Base-by-base conservation (phyloP, 768 basidiomycete species). In the Auriculariales sp. region DNA sequence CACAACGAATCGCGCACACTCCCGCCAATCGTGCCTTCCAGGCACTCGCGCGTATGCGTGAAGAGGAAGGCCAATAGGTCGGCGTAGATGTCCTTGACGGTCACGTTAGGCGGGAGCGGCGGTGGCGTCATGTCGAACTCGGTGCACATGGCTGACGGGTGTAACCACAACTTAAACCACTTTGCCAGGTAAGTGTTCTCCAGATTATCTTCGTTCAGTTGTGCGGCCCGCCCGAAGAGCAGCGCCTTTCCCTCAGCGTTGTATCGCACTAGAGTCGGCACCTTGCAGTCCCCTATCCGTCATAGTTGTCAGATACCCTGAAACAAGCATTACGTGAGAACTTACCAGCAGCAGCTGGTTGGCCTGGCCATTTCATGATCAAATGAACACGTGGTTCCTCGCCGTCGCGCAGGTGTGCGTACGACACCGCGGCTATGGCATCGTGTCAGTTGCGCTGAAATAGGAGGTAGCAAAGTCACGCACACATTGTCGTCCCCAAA, bases 11-110 rank as follows among this genome's bases (percentile, higher is more conserved):
- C 39, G n/a, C n/a, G n/a, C n/a, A n/a, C n/a, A n/a, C n/a, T n/a
- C n/a, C n/a, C n/a, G n/a, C n/a, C n/a, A n/a, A n/a, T n/a, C n/a
- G n/a, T n/a, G n/a, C n/a, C n/a, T n/a, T n/a, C n/a, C n/a, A n/a
- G n/a, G n/a, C n/a, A n/a, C n/a, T n/a, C n/a, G 39, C 39, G 39
- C 0, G 66, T 62, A 39, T 75, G 69, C 0, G 66, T 67, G 31
- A 68, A 66, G 5, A 77, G 63, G 54, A 77, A 77, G 19, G 46
- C 36, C 55, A 77, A 60, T 47, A 75, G 76, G 54, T 78, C 77
- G 0, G 65, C 59, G 22, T 75, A 67, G 44, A 77, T 61, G 28
- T 76, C 64, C 0, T 68, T 54, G 4, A 68, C 66, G 1, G 66
- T 64, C 57, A 64, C 72, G 53, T 64, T 63, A 6, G 55, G 49